Evolutionary conservation across 2,329 filamentous ascomycete species (phyloP).

Genomic region (Aspergillus sp.): DNA sequence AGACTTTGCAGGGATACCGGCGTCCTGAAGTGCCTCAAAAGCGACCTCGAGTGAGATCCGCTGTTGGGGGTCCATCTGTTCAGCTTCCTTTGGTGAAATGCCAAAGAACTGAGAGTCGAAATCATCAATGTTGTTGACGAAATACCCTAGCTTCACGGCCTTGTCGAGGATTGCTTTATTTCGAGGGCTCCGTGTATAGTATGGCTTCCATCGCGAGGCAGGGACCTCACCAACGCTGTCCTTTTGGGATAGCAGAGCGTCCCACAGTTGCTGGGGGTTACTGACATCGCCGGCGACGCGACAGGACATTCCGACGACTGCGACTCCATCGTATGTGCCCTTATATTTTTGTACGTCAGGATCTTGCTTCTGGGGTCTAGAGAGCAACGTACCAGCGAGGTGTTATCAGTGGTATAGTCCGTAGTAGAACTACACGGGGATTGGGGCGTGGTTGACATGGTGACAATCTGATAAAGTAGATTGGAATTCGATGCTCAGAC

Average conservation of each 20-base stretch:
- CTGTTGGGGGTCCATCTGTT: slow-evolving; percentile 32
- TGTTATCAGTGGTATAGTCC: background rate
- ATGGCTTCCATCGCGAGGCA: background rate
- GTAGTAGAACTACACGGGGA: background rate
- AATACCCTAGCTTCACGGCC: slow-evolving; percentile 26
- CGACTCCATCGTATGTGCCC: background rate
- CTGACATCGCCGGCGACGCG: background rate
- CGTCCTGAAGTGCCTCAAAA: slow-evolving; percentile 26
- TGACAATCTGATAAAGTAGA: too few species aligned
- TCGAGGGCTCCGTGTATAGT: background rate
- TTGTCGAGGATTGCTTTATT: background rate
- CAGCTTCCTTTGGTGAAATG: slow-evolving; percentile 29
- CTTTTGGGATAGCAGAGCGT: background rate
- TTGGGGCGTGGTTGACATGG: background rate
- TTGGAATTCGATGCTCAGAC: too few species aligned
- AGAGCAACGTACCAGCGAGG: background rate
- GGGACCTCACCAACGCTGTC: background rate
- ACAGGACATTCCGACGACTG: background rate
- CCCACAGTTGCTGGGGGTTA: background rate
- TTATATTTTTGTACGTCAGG: background rate
- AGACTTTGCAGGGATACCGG: slow-evolving; percentile 17
- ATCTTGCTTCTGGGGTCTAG: background rate
- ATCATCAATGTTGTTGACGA: slow-evolving; percentile 25
- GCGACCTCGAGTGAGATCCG: slow-evolving; percentile 23
- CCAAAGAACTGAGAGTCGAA: slow-evolving; percentile 32